A percentile compares a stretch with the other conserved stretches of the same genome.
phyloP scores from a whole-genome alignment of 225 moss, liverwort and hornwort species.

The Climacium dendroides region DNA sequence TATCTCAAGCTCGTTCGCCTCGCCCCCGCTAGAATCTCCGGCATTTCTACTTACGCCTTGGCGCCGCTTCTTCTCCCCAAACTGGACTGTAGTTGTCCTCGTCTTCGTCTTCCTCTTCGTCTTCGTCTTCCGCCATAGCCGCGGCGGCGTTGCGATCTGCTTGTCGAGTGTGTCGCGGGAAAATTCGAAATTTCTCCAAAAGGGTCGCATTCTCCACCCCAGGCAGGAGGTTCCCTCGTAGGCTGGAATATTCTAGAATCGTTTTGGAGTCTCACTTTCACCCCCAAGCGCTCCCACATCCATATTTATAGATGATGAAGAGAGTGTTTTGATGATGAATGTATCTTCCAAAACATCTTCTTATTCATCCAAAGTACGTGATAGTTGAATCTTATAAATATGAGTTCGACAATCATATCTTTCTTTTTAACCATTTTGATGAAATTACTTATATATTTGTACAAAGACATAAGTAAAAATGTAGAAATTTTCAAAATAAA shows the following conservation, averaged over 20 bases:
- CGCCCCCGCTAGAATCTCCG: background rate
- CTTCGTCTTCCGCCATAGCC: background rate
- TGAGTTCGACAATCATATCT: background rate
- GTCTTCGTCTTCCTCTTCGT: background rate
- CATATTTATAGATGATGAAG: background rate
- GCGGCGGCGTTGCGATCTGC: background rate
- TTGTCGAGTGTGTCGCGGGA: background rate
- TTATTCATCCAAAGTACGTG: fast-evolving
- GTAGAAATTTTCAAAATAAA: fast-evolving
- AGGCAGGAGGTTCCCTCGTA: background rate
- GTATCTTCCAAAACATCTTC: background rate
- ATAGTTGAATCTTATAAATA: background rate
- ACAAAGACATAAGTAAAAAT: background rate
- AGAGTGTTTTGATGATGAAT: background rate
- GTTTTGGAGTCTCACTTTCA: background rate
- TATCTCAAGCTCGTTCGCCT: background rate
- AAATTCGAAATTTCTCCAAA: background rate
- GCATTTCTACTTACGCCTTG: background rate
- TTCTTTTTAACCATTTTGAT: background rate
- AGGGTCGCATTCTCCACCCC: background rate
- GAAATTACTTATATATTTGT: background rate
- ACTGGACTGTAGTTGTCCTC: background rate
- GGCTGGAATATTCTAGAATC: background rate
- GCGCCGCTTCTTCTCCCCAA: background rate
- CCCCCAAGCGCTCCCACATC: too few species aligned